Percentiles rank a stretch among this genome's conserved stretches.
Conservation (phyloP, 805 yeast genomes). For the Cyberlindnera maritima region DNA sequence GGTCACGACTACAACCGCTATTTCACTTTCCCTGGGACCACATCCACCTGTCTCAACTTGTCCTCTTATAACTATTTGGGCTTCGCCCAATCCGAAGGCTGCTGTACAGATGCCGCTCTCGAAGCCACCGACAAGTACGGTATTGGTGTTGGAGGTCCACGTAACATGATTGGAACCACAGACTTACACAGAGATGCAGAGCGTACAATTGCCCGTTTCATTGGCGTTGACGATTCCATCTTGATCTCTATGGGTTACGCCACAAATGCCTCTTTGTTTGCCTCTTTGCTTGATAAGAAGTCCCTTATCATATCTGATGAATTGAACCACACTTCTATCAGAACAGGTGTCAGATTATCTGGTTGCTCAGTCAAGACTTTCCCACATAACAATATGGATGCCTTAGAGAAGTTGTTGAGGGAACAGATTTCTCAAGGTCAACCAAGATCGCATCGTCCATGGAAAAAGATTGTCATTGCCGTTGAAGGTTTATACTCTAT, state of each 20-base stretch:
- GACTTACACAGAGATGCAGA: slow-evolving; percentile 77
- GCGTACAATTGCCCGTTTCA: slow-evolving; percentile 71
- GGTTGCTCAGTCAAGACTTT: slow-evolving; percentile 92
- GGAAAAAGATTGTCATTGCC: slow-evolving; percentile 83
- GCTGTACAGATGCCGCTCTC: slow-evolving; percentile 79
- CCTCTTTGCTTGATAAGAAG: slow-evolving; percentile 78
- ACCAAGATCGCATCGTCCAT: slow-evolving; percentile 92
- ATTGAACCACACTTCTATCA: slow-evolving; percentile 90
- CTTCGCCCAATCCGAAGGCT: slow-evolving; percentile 92
- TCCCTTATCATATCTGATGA: slow-evolving; percentile 93
- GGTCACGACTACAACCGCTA: slow-evolving; percentile 62
- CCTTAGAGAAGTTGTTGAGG: slow-evolving; percentile 65
- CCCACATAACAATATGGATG: slow-evolving; percentile 87
- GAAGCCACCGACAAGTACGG: slow-evolving; percentile 67
- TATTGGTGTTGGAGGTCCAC: slow-evolving; percentile 73
- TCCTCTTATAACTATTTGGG: slow-evolving; percentile 94
- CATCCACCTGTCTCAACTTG: slow-evolving; percentile 76
- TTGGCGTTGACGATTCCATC: slow-evolving; percentile 87
- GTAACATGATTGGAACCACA: slow-evolving; percentile 70
- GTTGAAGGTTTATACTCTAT: slow-evolving; percentile 88
- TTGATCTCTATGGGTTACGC: slow-evolving; percentile 94
- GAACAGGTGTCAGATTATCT: slow-evolving; percentile 90
- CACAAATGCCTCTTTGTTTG: slow-evolving; percentile 86
- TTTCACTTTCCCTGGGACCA: slow-evolving; percentile 73
- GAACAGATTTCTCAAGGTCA: slow-evolving; percentile 57